Conservation (phyloP, 1,284 basidiomycete species). For the Anthracocystis walkeri region DNA sequence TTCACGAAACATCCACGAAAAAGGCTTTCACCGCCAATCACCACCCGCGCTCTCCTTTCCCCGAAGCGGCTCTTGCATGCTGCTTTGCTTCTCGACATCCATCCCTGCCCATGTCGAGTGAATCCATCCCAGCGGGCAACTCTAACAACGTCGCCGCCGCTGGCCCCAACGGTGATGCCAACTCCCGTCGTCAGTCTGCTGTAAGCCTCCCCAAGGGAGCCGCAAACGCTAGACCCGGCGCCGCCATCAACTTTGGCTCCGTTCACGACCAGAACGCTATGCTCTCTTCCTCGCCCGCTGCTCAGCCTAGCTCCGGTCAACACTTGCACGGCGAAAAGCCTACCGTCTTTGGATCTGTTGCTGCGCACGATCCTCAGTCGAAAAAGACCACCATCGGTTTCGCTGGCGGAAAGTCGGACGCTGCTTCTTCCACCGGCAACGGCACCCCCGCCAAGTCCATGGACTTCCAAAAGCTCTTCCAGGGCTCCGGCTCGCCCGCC, state of each 20-base stretch:
- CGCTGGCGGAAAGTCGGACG: constrained; percentile 73
- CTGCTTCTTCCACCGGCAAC: constrained; percentile 60
- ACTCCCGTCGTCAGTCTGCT: constrained; percentile 55
- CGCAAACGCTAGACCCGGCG: constrained; percentile 38
- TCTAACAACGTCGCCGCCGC: constrained; percentile 42
- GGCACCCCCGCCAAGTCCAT: constrained; percentile 40
- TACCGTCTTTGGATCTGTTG: constrained; percentile 69
- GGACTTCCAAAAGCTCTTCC: constrained; percentile 69
- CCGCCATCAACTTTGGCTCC: constrained; percentile 70
- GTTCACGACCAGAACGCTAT: constrained; percentile 69
- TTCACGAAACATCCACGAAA: constrained; percentile 1
- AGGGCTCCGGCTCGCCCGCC: constrained; percentile 53
- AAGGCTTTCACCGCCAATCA: constrained; percentile 10
- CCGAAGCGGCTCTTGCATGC: constrained; percentile 25
- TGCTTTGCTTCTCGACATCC: constrained; percentile 46
- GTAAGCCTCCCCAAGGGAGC: constrained; percentile 63
- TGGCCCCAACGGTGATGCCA: constrained; percentile 50
- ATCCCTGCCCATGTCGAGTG: constrained; percentile 55
- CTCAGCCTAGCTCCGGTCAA: constrained; percentile 65
- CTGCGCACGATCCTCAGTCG: constrained; percentile 62
- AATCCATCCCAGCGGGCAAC: constrained; percentile 47
- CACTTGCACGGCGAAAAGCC: constrained; percentile 66
- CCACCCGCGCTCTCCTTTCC: constrained; percentile 12
- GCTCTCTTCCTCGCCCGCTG: constrained; percentile 70
- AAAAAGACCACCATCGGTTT: constrained; percentile 64